phyloP scores from a whole-genome alignment of 306 rosid genomes.

The Vachellia collinsii region DNA sequence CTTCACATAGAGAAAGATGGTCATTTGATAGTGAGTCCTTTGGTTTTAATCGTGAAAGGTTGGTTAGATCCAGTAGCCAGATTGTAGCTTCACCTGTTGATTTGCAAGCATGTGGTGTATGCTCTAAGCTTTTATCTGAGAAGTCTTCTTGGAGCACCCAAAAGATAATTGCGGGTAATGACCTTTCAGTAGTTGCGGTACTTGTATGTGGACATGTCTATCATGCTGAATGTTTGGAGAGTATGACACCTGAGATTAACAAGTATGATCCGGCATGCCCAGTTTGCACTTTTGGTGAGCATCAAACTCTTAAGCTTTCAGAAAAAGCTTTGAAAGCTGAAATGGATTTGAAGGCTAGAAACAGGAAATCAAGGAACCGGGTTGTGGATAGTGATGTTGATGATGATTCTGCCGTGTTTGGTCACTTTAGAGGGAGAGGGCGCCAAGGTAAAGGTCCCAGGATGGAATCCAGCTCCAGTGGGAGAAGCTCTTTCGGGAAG shows the following conservation, averaged over 20 bases:
- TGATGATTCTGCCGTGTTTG: conserved; percentile 57
- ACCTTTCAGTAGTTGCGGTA: conserved; percentile 74
- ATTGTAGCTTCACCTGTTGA: conserved; percentile 67
- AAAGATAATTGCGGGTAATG: conserved; percentile 53
- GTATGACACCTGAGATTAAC: conserved; percentile 71
- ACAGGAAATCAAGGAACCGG: conserved; percentile 60
- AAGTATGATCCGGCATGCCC: conserved; percentile 96
- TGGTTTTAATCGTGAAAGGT: conserved; percentile 70
- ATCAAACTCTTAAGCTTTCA: conserved; percentile 68
- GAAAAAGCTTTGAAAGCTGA: conserved; percentile 83
- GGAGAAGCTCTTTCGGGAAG: conserved; percentile 68
- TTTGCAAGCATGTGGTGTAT: conserved; percentile 70
- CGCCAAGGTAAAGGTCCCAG: conserved; percentile 55
- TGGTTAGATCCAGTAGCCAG: conserved; percentile 65
- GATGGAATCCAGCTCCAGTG: conserved; percentile 75
- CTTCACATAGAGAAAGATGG: conserved; percentile 81
- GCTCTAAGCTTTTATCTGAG: conserved; percentile 67
- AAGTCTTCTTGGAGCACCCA: conserved; percentile 66
- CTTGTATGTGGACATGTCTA: conserved; percentile 83
- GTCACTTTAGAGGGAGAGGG: conserved; percentile 50
- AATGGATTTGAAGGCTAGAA: conserved; percentile 74
- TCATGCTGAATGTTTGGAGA: conserved; percentile 96
- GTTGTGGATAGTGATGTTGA: conserved; percentile 66
- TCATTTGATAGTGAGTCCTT: conserved; percentile 88
- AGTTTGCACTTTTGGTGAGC: conserved; percentile 85